Percentiles rank a stretch among this genome's conserved stretches.
phyloP scores from a whole-genome alignment of 2,329 filamentous ascomycete genomes.

The Pestalotiopsis fici region DNA sequence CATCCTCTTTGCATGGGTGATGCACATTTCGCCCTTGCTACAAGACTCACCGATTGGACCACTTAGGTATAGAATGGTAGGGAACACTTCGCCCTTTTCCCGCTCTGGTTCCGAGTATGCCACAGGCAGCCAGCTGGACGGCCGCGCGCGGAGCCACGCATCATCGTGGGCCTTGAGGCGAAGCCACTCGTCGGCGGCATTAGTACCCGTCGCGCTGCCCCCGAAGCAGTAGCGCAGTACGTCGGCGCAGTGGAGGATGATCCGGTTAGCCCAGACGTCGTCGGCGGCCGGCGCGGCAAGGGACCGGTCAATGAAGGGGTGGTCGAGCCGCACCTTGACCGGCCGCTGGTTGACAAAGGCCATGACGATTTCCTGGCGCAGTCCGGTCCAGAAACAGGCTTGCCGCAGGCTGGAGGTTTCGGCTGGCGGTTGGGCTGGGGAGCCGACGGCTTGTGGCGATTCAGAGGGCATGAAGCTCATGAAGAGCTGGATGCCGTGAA shows the following conservation, averaged over 20 bases:
- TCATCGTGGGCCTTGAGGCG: neutral
- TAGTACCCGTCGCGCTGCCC: neutral
- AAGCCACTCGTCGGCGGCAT: neutral
- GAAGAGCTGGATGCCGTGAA: slow-evolving; percentile 9
- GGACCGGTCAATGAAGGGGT: neutral
- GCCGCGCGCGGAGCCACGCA: neutral
- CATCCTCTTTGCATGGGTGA: neutral
- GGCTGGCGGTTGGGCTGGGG: neutral
- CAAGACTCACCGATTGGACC: neutral
- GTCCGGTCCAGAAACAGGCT: slow-evolving; percentile 8
- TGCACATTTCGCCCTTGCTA: too few species aligned
- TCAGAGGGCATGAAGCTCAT: neutral
- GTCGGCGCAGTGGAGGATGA: slow-evolving; percentile 5
- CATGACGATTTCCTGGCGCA: slow-evolving; percentile 9
- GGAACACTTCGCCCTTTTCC: slow-evolving; percentile 1
- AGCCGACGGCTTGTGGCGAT: neutral
- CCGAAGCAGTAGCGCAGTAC: slow-evolving; percentile 3
- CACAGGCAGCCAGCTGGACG: neutral
- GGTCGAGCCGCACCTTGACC: slow-evolving; percentile 3
- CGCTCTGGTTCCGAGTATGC: slow-evolving; percentile 2
- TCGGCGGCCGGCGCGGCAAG: neutral
- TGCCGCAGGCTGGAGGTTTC: neutral
- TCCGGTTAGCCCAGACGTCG: slow-evolving; percentile 9
- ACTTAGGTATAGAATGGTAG: neutral
- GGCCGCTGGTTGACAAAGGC: slow-evolving; percentile 6